Evolutionary conservation across 192 early-diverging fungal species (phyloP).

Genomic region (Irineochytrium annulatum): DNA sequence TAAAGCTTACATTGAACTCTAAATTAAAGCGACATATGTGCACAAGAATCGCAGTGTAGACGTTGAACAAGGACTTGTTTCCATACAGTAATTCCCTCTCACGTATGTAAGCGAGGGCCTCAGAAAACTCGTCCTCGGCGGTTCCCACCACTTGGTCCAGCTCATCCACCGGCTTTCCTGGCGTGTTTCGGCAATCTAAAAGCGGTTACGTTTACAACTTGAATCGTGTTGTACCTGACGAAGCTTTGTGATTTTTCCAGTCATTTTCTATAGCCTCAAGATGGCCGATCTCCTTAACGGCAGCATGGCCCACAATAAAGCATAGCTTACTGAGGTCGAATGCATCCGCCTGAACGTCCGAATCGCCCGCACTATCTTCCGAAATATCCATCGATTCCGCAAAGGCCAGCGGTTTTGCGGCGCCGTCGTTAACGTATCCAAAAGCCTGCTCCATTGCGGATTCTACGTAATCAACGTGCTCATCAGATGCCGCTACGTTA

Average conservation of each 20-base stretch:
- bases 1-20: slow-evolving; percentile 64
- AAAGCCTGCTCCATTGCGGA: neutral
- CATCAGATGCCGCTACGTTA: slow-evolving; percentile 7
- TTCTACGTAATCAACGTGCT: slow-evolving; percentile 18
- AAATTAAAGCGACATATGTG: slow-evolving; percentile 79
- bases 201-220: neutral
- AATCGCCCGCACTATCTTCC: slow-evolving; percentile 30
- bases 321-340: slow-evolving; percentile 82
- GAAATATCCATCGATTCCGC: neutral
- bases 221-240: slow-evolving; percentile 17
- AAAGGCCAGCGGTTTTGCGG: slow-evolving; percentile 1
- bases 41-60: slow-evolving; percentile 78
- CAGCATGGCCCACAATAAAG: slow-evolving; percentile 93
- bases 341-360: slow-evolving; percentile 35
- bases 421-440: slow-evolving; percentile 17
- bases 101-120: slow-evolving; percentile 78
- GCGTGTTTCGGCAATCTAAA: slow-evolving; percentile 17
- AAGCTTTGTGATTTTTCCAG: slow-evolving; percentile 77
- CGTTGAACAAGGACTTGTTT: slow-evolving; percentile 65
- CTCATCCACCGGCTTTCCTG: slow-evolving; percentile 56
- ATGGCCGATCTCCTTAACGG: slow-evolving; percentile 94
- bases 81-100: slow-evolving; percentile 90
- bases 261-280: slow-evolving; percentile 91
- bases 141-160: slow-evolving; percentile 89
- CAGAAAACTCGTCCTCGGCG: slow-evolving; percentile 93